Percentiles rank a stretch among this genome's conserved stretches.
Conservation (phyloP, 768 basidiomycete species). For the Kwoniella europaea region DNA sequence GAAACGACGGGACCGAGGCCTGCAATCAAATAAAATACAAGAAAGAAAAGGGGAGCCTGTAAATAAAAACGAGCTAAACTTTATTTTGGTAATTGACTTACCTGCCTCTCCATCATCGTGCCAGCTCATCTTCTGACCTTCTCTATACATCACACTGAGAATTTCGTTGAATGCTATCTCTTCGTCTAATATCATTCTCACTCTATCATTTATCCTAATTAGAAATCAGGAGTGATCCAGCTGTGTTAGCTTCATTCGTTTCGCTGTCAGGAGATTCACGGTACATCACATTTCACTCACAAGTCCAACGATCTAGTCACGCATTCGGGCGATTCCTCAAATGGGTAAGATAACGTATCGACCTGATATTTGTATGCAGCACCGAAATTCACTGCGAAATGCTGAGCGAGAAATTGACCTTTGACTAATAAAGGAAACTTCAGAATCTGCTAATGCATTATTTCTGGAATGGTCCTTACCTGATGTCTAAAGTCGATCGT, state of each 20-base stretch:
- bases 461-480: too few relatives aligned
- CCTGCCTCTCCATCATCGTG: conserved; percentile 57
- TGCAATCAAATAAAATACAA: conserved; percentile 12
- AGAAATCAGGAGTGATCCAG: background rate
- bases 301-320: conserved; percentile 21
- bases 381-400: conserved; percentile 48
- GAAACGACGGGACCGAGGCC: conserved; percentile 54
- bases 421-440: conserved; percentile 23
- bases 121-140: conserved; percentile 51
- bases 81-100: background rate
- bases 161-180: conserved; percentile 53
- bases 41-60: too few relatives aligned
- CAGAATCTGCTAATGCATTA: too few relatives aligned
- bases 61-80: too few relatives aligned
- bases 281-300: conserved; percentile 23
- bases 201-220: conserved; percentile 22
- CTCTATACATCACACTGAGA: conserved; percentile 44
- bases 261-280: background rate
- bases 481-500: too few relatives aligned
- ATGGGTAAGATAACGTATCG: conserved; percentile 40
- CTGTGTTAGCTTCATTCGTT: background rate
- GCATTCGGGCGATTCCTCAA: conserved; percentile 40
- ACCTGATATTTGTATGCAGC: conserved; percentile 50
- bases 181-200: conserved; percentile 19
- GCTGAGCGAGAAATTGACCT: conserved; percentile 44